Percentiles rank a stretch among this genome's conserved stretches.
These are phyloP conservation scores for Coemansia sp. DNA, from an alignment of 192 early-diverging fungal species.

Conservation along the genomic window DNA sequence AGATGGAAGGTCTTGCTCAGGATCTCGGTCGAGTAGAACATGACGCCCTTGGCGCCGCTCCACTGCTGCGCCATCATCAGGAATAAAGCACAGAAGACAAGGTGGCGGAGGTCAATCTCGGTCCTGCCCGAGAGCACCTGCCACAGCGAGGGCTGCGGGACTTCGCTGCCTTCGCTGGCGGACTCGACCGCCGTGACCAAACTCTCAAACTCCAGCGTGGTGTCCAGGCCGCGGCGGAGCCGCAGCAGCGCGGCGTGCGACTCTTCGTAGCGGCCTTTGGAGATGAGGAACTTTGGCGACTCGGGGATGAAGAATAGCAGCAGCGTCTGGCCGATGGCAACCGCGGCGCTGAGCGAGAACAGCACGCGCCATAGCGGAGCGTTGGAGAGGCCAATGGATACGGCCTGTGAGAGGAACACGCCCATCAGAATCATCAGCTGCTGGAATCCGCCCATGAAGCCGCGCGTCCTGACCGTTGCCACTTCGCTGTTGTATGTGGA, in stretches of 20 bases:
- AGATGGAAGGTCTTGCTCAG: slow-evolving; percentile 53
- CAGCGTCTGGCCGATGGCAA: slow-evolving; percentile 59
- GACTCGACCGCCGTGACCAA: slow-evolving; percentile 45
- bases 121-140: slow-evolving; percentile 42
- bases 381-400: slow-evolving; percentile 58
- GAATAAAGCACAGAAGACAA: slow-evolving; percentile 59
- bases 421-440: slow-evolving; percentile 81
- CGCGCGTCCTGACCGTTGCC: slow-evolving; percentile 61
- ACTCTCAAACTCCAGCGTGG: slow-evolving; percentile 55
- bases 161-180: slow-evolving; percentile 8
- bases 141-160: slow-evolving; percentile 28
- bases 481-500: slow-evolving; percentile 79
- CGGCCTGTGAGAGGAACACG: slow-evolving; percentile 66
- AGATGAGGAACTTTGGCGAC: slow-evolving; percentile 64
- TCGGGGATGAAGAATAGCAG: slow-evolving; percentile 73
- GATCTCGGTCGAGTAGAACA: slow-evolving; percentile 78
- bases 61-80: slow-evolving; percentile 81
- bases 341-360: slow-evolving; percentile 53
- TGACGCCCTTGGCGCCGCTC: slow-evolving; percentile 85
- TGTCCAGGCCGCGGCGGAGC: slow-evolving; percentile 48
- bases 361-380: slow-evolving; percentile 67
- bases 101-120: slow-evolving; percentile 52
- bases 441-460: slow-evolving; percentile 72
- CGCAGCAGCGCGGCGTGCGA: slow-evolving; percentile 49
- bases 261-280: slow-evolving; percentile 52